These are phyloP conservation scores for Dictyostelium citrinum DNA, from an alignment of 78 protist genomes.

Conservation along the genomic window DNA sequence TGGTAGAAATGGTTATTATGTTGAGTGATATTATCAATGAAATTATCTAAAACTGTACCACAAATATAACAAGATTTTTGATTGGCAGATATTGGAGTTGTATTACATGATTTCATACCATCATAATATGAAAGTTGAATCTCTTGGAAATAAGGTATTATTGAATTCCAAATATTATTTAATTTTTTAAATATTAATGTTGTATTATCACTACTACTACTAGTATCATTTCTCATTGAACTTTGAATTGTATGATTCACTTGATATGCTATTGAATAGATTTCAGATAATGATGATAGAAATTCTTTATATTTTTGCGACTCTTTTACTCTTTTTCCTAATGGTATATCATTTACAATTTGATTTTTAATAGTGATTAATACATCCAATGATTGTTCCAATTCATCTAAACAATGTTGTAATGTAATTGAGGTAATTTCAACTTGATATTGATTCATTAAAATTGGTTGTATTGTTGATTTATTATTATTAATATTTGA, in stretches of 20 bases:
- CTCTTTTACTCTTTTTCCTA: background rate
- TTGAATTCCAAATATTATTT: background rate
- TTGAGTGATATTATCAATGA: slow-evolving; percentile 11
- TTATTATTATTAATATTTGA: background rate
- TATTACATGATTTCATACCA: slow-evolving; percentile 29
- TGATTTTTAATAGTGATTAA: background rate
- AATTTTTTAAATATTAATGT: background rate
- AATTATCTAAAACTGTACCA: slow-evolving; percentile 17
- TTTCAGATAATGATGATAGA: slow-evolving; percentile 24
- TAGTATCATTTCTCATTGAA: background rate
- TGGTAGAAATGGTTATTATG: slow-evolving; percentile 23
- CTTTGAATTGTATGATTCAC: background rate
- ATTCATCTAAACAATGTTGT: slow-evolving; percentile 39
- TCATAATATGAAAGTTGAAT: slow-evolving; percentile 2
- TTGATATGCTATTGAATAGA: slow-evolving; percentile 43
- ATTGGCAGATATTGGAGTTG: background rate
- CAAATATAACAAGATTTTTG: slow-evolving; percentile 50
- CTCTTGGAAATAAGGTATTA: slow-evolving; percentile 24
- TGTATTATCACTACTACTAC: background rate
- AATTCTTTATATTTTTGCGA: slow-evolving; percentile 35
- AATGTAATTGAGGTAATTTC: slow-evolving; percentile 14
- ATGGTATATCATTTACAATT: background rate
- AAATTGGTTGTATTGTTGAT: background rate
- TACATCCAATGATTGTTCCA: background rate
- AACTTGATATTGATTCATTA: slow-evolving; percentile 17